Evolutionary conservation across 495 filamentous ascomycete genomes (phyloP).

Genomic region (Penicillium pancosmium): DNA sequence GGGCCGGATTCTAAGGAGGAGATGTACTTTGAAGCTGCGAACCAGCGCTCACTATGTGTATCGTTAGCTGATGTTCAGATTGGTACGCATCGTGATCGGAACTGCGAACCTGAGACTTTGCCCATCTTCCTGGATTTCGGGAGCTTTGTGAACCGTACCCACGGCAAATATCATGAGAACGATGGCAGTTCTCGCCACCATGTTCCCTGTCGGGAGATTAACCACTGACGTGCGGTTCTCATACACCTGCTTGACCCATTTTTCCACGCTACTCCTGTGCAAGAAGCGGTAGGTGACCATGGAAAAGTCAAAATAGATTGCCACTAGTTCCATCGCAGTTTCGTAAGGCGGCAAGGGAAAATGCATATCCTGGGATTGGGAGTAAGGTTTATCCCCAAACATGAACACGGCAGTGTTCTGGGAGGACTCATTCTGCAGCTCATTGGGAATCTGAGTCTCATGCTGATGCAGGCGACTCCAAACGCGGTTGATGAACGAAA

Average conservation of each 20-base stretch:
- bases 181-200: conserved; percentile 47
- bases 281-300: conserved; percentile 53
- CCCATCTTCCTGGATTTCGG: conserved; percentile 21
- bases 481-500: conserved; percentile 51
- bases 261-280: conserved; percentile 43
- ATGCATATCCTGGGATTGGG: conserved; percentile 29
- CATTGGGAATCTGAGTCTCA: conserved; percentile 36
- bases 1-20: conserved; percentile 45
- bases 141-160: conserved; percentile 40
- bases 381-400: conserved; percentile 50
- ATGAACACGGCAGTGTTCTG: conserved; percentile 46
- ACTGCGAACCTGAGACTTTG: conserved; percentile 35
- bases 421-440: conserved; percentile 37
- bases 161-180: conserved; percentile 50
- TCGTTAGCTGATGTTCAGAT: neutral
- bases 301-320: conserved; percentile 49
- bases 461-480: conserved; percentile 49
- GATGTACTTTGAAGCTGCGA: conserved; percentile 45
- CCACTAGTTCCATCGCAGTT: conserved; percentile 39
- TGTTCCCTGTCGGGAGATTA: conserved; percentile 37
- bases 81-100: neutral
- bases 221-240: conserved; percentile 36
- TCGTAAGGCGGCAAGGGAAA: conserved; percentile 40
- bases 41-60: conserved; percentile 42
- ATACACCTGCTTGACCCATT: conserved; percentile 45